phyloP scores from a whole-genome alignment of 2,329 filamentous ascomycete species.

The Colletotrichum sp. region DNA sequence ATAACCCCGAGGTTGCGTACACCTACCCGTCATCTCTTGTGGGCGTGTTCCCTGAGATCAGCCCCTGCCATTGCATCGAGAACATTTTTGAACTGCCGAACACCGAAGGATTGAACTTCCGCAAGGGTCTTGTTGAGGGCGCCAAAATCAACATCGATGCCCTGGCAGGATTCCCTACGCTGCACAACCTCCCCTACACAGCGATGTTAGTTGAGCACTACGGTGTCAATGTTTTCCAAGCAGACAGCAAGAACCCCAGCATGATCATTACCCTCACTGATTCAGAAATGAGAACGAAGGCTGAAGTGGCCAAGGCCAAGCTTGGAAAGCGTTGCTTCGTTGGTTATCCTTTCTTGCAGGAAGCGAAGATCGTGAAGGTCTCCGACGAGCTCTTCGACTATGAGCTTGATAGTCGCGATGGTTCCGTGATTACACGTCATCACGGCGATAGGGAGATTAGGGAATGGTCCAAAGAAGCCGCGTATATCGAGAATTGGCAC shows the following conservation, averaged over 20 bases:
- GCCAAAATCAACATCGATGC: slow-evolving; percentile 82
- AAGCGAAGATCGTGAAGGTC: slow-evolving; percentile 87
- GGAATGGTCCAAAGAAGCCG: slow-evolving; percentile 84
- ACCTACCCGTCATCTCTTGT: slow-evolving; percentile 86
- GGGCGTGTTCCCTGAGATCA: slow-evolving; percentile 88
- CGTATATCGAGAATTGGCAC: slow-evolving; percentile 84
- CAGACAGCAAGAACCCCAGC: slow-evolving; percentile 95
- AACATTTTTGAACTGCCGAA: slow-evolving; percentile 96
- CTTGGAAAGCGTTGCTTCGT: slow-evolving; percentile 88
- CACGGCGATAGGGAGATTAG: slow-evolving; percentile 80
- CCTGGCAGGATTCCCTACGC: slow-evolving; percentile 90
- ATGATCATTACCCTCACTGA: slow-evolving; percentile 88
- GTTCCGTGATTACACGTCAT: slow-evolving; percentile 69
- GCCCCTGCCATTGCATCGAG: slow-evolving; percentile 87
- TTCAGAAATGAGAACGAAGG: slow-evolving; percentile 72
- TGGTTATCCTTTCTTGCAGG: slow-evolving; percentile 93
- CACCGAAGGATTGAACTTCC: slow-evolving; percentile 86
- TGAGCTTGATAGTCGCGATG: slow-evolving; percentile 68
- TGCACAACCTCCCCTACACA: slow-evolving; percentile 84
- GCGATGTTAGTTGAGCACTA: slow-evolving; percentile 76
- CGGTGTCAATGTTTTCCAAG: slow-evolving; percentile 92
- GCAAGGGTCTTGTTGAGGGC: slow-evolving; percentile 82
- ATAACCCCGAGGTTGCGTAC: slow-evolving; percentile 77
- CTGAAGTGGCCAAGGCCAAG: slow-evolving; percentile 76
- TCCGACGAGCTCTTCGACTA: slow-evolving; percentile 96